Evolutionary conservation across 305 asterid species (phyloP).

Genomic region (Fraxinus baroniana): DNA sequence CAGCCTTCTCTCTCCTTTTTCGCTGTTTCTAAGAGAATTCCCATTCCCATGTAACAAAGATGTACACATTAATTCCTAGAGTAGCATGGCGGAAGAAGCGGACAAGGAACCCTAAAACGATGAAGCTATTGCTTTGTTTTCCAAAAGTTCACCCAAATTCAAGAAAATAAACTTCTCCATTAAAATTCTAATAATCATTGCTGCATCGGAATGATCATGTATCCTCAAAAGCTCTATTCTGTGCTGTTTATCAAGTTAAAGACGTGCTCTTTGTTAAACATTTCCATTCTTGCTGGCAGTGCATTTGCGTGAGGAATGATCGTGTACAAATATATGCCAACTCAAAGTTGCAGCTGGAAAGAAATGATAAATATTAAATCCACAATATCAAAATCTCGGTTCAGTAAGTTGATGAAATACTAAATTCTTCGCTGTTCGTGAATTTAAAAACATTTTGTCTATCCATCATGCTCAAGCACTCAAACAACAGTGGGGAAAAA

Average conservation of each 20-base stretch:
- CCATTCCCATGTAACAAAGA: not conserved
- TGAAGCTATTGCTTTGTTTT: not conserved
- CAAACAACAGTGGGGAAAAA: not conserved
- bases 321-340: not conserved
- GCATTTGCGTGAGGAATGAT: not conserved
- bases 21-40: not conserved
- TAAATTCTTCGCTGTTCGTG: conserved; percentile 3
- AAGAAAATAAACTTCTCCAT: not conserved
- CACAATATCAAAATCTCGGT: not conserved
- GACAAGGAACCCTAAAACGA: no score
- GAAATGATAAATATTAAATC: not conserved
- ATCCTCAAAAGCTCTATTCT: not conserved
- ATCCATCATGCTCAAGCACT: not conserved
- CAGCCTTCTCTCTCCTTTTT: not conserved
- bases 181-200: not conserved
- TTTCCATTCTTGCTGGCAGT: not conserved
- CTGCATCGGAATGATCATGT: not conserved
- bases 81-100: not conserved
- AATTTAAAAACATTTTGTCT: not conserved
- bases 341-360: not conserved
- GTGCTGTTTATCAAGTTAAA: not conserved
- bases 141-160: not conserved
- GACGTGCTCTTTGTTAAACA: not conserved
- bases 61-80: not conserved
- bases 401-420: not conserved